Base-by-base conservation (phyloP, 352 stramenopile genomes). In the Phytophthora citrophthora region DNA sequence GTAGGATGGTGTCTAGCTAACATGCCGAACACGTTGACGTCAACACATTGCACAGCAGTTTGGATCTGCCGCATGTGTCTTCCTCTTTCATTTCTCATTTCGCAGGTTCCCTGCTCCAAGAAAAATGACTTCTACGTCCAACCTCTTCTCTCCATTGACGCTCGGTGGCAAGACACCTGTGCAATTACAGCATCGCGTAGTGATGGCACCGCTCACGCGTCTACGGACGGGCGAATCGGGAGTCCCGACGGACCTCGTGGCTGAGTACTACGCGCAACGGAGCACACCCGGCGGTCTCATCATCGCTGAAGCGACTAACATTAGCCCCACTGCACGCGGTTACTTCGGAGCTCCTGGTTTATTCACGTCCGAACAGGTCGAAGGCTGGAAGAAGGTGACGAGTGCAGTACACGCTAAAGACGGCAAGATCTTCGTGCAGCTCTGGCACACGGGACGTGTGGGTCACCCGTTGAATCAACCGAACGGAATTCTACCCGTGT, bases 401-500 rank as follows among this genome's bases (percentile, higher is more conserved):
- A 55, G 87, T 39, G 61, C 72, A 12, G 89, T 97, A 31, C 90
- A 97, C 55, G 71, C 53, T 29, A 91, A 93, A 54, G 81, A 73
- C 32, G 85, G 78, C 56, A 80, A 79, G 18, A 96, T 97, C 43
- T 93, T 86, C 52, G 47, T 83, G 47, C 89, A 97, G 76, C 73
- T 97, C 18, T 96, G 88, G 88, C 90, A 97, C 61, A 82, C 80
- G 12, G 91, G 88, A 12, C 77, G 89, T 8, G 67, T 80, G 41
- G 54, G 75, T 9, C 88, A 97, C 54, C 70, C 77, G 9, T 64
- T 71, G 16, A 83, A 80, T 52, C 83, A 93, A 49, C 68, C 72
- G 20, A 70, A 72, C 34, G 79, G 73, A 16, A 63, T 76, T 23
- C 31, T 79, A 4, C 76, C 73, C 43, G 72, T 93, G 15, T 86